phyloP scores from a whole-genome alignment of 345 rosid species.

The Eutrema heterophyllum region DNA sequence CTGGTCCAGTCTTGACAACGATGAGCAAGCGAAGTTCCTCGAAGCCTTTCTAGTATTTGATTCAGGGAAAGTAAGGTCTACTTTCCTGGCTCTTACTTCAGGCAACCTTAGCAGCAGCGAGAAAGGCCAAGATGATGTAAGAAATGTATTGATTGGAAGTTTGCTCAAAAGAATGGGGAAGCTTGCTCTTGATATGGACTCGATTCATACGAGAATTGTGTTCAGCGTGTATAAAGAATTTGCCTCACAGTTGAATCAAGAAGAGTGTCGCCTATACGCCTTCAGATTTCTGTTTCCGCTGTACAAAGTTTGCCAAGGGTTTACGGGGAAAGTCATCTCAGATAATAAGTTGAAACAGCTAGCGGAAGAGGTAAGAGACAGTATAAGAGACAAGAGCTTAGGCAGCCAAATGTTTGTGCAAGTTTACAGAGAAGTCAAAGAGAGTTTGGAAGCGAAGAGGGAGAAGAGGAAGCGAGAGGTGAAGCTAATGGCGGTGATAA shows the following conservation, averaged over 20 bases:
- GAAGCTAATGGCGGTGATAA: slow-evolving; percentile 65
- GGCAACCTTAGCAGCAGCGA: slow-evolving; percentile 10
- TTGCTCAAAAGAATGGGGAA: slow-evolving; percentile 66
- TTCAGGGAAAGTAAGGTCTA: slow-evolving; percentile 45
- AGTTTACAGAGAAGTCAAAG: slow-evolving; percentile 51
- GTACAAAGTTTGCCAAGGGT: slow-evolving; percentile 76
- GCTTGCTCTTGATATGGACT: slow-evolving; percentile 62
- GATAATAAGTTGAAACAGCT: slow-evolving; percentile 58
- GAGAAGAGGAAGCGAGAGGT: slow-evolving; percentile 69
- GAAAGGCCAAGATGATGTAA: slow-evolving; percentile 18
- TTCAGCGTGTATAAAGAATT: slow-evolving; percentile 44
- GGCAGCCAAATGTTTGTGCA: slow-evolving; percentile 49
- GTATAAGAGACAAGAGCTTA: slow-evolving; percentile 32
- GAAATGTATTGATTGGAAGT: slow-evolving; percentile 37
- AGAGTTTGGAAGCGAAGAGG: slow-evolving; percentile 49
- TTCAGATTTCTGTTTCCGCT: slow-evolving; percentile 50
- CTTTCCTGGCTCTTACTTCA: slow-evolving; percentile 41
- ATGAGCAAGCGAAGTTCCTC: slow-evolving; percentile 49
- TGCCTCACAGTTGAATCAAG: slow-evolving; percentile 37
- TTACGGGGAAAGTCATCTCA: slow-evolving; percentile 59
- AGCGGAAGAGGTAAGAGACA: slow-evolving; percentile 56
- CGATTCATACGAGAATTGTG: slow-evolving; percentile 54
- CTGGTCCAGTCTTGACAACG: slow-evolving; percentile 51
- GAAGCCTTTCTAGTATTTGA: slow-evolving; percentile 59
- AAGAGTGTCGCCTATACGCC: slow-evolving; percentile 42